These are phyloP conservation scores for Boletus sp. DNA, from an alignment of 768 basidiomycete genomes.

Conservation along the genomic window DNA sequence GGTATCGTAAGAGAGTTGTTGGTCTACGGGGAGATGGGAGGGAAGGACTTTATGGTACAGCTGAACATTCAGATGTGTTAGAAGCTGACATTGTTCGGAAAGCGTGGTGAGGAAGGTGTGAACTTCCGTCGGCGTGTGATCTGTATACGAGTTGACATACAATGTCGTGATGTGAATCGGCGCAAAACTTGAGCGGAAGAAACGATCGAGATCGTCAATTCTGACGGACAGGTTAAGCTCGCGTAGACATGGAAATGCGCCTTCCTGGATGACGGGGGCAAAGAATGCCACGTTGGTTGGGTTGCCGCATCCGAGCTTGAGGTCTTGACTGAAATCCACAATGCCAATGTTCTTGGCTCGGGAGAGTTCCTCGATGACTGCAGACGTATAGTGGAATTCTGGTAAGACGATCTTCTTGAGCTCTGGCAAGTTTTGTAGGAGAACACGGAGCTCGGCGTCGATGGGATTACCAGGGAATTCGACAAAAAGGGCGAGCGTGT, in stretches of 20 bases:
- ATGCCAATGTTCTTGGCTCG: conserved; percentile 40
- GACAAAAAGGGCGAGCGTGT: conserved; percentile 46
- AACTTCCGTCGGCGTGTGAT: conserved; percentile 44
- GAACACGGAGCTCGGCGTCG: conserved; percentile 38
- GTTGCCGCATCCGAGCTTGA: conserved; percentile 47
- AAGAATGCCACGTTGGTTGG: conserved; percentile 44
- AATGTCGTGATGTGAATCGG: conserved; percentile 51
- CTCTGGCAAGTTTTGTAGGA: conserved; percentile 41
- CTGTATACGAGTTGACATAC: conserved; percentile 47
- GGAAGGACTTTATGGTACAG: conserved; percentile 26
- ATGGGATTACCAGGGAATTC: conserved; percentile 39
- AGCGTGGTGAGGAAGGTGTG: conserved; percentile 44
- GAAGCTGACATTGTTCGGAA: conserved; percentile 45
- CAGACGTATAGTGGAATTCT: conserved; percentile 48
- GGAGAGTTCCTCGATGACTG: conserved; percentile 47
- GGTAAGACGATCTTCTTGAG: conserved; percentile 52
- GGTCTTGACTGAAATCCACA: conserved; percentile 55
- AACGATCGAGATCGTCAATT: conserved; percentile 44
- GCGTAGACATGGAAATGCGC: conserved; percentile 52
- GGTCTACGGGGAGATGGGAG: conserved; percentile 13
- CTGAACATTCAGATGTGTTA: conserved; percentile 43
- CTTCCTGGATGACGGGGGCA: conserved; percentile 42
- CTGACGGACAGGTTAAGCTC: conserved; percentile 49
- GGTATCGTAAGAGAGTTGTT: conserved; percentile 35
- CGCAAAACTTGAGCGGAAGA: conserved; percentile 44